Evolutionary conservation across 495 filamentous ascomycete genomes (phyloP).

Genomic region (Daldinia loculata): DNA sequence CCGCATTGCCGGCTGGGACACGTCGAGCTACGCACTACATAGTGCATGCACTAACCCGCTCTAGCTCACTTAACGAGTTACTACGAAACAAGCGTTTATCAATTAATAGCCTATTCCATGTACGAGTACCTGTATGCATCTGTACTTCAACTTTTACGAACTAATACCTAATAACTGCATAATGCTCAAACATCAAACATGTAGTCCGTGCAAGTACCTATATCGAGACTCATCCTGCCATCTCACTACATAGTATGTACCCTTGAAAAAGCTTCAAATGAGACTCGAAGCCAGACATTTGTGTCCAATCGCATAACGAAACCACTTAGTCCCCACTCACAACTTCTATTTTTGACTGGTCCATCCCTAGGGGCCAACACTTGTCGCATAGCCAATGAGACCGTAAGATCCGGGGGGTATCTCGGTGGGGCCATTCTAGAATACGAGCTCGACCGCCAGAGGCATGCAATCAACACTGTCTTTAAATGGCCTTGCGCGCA

Average conservation of each 20-base stretch:
- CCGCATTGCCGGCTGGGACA: conserved; percentile 21
- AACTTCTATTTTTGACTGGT: conserved; percentile 42
- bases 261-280: conserved; percentile 3
- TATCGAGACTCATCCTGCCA: background rate
- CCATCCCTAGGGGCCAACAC: conserved; percentile 13
- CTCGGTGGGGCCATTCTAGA: conserved; percentile 37
- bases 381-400: conserved; percentile 27
- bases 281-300: conserved; percentile 16
- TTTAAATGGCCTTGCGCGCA: conserved; percentile 15
- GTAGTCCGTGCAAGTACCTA: background rate
- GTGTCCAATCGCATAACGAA: conserved; percentile 18
- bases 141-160: background rate
- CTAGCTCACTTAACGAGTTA: too few relatives aligned
- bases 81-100: too few relatives aligned
- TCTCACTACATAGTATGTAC: background rate
- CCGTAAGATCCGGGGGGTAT: conserved; percentile 11
- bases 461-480: conserved; percentile 20
- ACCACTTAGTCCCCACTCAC: conserved; percentile 4
- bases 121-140: too few relatives aligned
- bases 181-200: background rate
- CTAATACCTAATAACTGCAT: background rate
- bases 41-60: conserved; percentile 16
- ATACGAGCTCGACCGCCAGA: conserved; percentile 34
- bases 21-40: background rate
- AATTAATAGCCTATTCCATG: too few relatives aligned